phyloP scores from a whole-genome alignment of 495 filamentous ascomycete species.

The Rusavskia elegans region DNA sequence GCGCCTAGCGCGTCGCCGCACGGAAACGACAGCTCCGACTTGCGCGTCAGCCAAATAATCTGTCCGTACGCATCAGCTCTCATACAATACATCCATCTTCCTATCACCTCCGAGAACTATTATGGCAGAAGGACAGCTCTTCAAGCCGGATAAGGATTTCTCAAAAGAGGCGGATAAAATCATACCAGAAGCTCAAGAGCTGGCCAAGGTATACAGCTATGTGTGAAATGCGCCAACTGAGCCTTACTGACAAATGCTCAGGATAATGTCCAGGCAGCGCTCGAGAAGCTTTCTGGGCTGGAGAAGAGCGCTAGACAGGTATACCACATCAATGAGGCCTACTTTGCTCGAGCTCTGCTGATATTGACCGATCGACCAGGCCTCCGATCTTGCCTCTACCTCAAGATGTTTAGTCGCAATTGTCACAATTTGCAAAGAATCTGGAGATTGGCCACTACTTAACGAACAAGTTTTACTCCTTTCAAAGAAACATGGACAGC shows the following conservation, averaged over 20 bases:
- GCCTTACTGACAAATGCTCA: slow-evolving; percentile 17
- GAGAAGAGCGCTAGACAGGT: slow-evolving; percentile 98
- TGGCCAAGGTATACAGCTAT: slow-evolving; percentile 52
- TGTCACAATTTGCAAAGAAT: slow-evolving; percentile 85
- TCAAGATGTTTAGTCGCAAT: slow-evolving; percentile 73
- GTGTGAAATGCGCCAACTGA: slow-evolving; percentile 1
- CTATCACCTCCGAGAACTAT: neutral
- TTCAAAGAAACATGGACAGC: slow-evolving; percentile 98
- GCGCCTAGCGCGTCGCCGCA: no score
- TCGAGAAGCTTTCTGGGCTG: slow-evolving; percentile 79
- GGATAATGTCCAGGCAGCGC: slow-evolving; percentile 66
- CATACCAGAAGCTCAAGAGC: slow-evolving; percentile 73
- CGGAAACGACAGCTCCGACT: no score
- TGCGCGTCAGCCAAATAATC: no score
- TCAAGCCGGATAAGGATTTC: slow-evolving; percentile 63
- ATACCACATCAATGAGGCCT: slow-evolving; percentile 7
- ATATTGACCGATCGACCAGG: slow-evolving; percentile 29
- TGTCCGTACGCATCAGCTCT: no score
- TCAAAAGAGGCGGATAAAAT: slow-evolving; percentile 83
- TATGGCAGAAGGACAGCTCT: slow-evolving; percentile 42
- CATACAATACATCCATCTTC: neutral
- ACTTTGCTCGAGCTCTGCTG: slow-evolving; percentile 6
- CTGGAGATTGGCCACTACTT: slow-evolving; percentile 78
- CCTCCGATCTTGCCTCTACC: slow-evolving; percentile 88
- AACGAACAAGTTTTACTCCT: slow-evolving; percentile 92